Conservation (phyloP, 202 grass and related monocot genomes). For the Schoenoplectus triqueter region DNA sequence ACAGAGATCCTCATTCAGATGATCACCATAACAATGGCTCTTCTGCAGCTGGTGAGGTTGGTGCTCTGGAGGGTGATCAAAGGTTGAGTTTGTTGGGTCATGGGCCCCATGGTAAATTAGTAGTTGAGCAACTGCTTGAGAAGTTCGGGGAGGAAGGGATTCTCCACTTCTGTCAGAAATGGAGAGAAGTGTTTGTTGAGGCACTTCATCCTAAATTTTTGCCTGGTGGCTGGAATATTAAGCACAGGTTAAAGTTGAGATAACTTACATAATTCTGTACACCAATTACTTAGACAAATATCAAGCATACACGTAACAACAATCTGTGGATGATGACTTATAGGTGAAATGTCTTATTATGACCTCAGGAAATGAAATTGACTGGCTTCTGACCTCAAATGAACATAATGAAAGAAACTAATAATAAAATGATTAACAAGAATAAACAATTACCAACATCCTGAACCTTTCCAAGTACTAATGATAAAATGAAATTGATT, state of each 20-base stretch:
- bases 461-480: neutral
- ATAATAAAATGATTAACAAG: neutral
- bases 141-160: slow-evolving; percentile 67
- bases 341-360: neutral
- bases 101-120: slow-evolving; percentile 84
- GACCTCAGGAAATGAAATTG: neutral
- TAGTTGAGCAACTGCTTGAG: slow-evolving; percentile 69
- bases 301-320: neutral
- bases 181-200: slow-evolving; percentile 70
- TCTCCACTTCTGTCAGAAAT: slow-evolving; percentile 69
- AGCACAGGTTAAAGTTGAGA: slow-evolving; percentile 63
- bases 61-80: slow-evolving; percentile 51
- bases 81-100: slow-evolving; percentile 80
- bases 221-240: slow-evolving; percentile 88
- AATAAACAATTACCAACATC: neutral
- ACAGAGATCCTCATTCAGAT: neutral
- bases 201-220: slow-evolving; percentile 65
- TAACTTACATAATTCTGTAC: neutral
- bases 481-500: neutral
- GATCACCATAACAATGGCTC: slow-evolving; percentile 28
- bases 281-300: neutral
- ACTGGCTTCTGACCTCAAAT: neutral
- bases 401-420: neutral
- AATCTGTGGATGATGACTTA: neutral
- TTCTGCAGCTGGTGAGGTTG: slow-evolving; percentile 43